A percentile compares a stretch with the other conserved stretches of the same genome.
Conservation (phyloP, 192 early-diverging fungal genomes). For the Coemansia sp. region DNA sequence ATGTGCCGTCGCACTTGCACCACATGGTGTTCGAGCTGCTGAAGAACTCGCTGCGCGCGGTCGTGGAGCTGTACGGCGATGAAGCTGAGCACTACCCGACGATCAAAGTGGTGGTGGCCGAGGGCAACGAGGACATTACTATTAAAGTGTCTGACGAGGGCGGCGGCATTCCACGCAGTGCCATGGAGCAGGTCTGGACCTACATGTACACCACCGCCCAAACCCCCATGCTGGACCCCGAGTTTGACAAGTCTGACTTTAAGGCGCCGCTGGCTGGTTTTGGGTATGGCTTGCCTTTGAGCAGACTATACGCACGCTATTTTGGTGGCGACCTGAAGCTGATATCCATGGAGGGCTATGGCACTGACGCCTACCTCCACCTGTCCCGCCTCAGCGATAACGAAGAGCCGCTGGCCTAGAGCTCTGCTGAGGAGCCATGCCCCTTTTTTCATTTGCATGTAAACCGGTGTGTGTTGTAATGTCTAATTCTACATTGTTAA, state of each 20-base stretch:
- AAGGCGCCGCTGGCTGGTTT: conserved; percentile 82
- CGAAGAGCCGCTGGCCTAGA: conserved; percentile 76
- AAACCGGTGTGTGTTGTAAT: too few relatives aligned
- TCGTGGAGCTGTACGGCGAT: conserved; percentile 84
- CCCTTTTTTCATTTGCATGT: too few relatives aligned
- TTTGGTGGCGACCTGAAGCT: conserved; percentile 93
- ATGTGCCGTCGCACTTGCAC: conserved; percentile 90
- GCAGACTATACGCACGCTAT: conserved; percentile 81
- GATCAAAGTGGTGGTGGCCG: conserved; percentile 89
- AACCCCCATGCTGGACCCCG: conserved; percentile 64
- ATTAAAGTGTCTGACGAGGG: conserved; percentile 97
- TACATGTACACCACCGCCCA: conserved; percentile 88
- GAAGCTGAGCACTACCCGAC: conserved; percentile 84
- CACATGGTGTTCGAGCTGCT: conserved; percentile 98
- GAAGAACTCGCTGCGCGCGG: conserved; percentile 93
- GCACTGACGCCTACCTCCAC: conserved; percentile 95
- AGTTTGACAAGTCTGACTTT: conserved; percentile 69
- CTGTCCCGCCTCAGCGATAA: conserved; percentile 83
- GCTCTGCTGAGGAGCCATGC: too few relatives aligned
- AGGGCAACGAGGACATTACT: conserved; percentile 89
- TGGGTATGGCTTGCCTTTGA: conserved; percentile 94
- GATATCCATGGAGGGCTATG: conserved; percentile 92
- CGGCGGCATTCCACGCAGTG: conserved; percentile 85
- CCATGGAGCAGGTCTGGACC: conserved; percentile 87
- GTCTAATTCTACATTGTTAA: neutral